These are phyloP conservation scores for Chaetothyriales sp. DNA, from an alignment of 2,329 filamentous ascomycete genomes.

Conservation along the genomic window DNA sequence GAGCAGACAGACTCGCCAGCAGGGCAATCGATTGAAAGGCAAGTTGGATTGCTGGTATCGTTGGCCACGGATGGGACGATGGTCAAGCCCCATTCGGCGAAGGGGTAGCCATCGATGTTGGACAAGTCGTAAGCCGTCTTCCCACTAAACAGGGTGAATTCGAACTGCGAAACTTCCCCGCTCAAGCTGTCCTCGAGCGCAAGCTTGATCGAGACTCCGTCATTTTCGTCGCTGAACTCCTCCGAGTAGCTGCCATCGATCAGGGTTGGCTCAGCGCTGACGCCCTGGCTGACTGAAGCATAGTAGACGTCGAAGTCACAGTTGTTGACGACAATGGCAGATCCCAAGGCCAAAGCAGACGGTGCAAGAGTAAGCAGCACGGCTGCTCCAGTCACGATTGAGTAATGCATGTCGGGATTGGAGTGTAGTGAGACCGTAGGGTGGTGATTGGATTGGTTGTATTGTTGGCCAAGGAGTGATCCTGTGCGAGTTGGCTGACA, in stretches of 20 bases:
- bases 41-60: conserved; percentile 15
- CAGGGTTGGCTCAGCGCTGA: conserved; percentile 21
- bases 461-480: background rate
- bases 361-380: conserved; percentile 23
- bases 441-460: conserved; percentile 8
- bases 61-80: conserved; percentile 14
- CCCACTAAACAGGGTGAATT: conserved; percentile 26
- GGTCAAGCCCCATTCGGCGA: conserved; percentile 20
- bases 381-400: conserved; percentile 19
- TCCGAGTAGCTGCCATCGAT: conserved; percentile 26
- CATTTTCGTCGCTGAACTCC: conserved; percentile 23
- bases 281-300: conserved; percentile 26
- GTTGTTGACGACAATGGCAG: conserved; percentile 28
- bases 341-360: conserved; percentile 23
- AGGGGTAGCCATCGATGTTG: conserved; percentile 31
- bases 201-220: conserved; percentile 31
- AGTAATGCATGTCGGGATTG: conserved; percentile 22
- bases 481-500: conserved; percentile 6
- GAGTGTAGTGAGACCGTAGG: conserved; percentile 2
- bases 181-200: conserved; percentile 24
- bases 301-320: conserved; percentile 26
- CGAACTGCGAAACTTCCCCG: conserved; percentile 27
- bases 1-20: conserved; percentile 13
- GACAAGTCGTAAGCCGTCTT: conserved; percentile 31
- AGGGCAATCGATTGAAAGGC: conserved; percentile 14